Percentiles rank a stretch among this genome's conserved stretches.
Conservation (phyloP, 2,329 filamentous ascomycete species). For the Neurospora sp. region DNA sequence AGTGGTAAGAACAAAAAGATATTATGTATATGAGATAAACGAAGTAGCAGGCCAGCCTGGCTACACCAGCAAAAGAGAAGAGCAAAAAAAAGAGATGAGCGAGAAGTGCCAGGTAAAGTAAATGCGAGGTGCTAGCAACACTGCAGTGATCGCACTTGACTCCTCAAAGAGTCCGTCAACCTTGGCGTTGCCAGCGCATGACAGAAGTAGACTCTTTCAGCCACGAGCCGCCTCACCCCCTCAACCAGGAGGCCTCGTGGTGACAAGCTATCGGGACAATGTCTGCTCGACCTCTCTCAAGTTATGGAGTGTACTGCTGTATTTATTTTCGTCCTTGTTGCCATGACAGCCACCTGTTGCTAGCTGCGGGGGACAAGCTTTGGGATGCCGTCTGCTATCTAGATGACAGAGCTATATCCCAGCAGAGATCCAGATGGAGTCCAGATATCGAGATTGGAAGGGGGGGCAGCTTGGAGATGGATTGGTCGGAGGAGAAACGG, state of each 20-base stretch:
- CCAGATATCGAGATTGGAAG: not conserved
- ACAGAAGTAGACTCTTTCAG: not conserved
- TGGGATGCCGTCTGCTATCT: not conserved
- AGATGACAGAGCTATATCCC: not conserved
- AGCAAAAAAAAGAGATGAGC: not conserved
- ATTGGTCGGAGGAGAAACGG: not conserved
- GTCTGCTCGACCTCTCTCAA: not conserved
- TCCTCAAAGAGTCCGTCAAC: not conserved
- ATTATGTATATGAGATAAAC: not conserved
- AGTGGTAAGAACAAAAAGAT: not conserved
- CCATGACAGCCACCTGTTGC: not conserved
- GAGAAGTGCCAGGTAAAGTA: not conserved
- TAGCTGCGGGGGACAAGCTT: not conserved
- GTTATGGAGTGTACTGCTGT: not conserved
- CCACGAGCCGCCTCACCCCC: not conserved
- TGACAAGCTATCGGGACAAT: not conserved
- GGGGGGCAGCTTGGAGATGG: not conserved
- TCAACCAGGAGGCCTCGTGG: not conserved
- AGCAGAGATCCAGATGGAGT: not conserved
- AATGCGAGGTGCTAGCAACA: not conserved
- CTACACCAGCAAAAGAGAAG: not conserved
- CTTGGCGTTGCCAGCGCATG: not conserved
- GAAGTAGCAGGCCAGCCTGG: not conserved
- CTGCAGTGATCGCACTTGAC: not conserved
- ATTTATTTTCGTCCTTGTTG: not conserved